Percentiles rank a stretch among this genome's conserved stretches.
phyloP scores from a whole-genome alignment of 148 eudicot species.

The Rhododendron griersonianum region DNA sequence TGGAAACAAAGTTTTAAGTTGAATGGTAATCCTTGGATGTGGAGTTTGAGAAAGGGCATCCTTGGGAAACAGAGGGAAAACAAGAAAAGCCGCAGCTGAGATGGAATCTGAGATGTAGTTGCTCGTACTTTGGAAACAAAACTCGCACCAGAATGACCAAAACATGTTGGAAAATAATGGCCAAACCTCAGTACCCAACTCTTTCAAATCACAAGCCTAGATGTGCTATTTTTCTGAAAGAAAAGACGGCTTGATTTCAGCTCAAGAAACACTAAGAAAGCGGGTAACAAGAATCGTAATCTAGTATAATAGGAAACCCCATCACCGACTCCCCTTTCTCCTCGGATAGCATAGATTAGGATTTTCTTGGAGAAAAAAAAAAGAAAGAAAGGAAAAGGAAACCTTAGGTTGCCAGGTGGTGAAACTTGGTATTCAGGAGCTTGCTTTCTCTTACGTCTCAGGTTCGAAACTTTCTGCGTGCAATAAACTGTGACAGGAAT shows the following conservation, averaged over 20 bases:
- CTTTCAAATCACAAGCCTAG: background rate
- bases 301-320: background rate
- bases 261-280: background rate
- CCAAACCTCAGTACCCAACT: background rate
- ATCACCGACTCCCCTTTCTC: background rate
- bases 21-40: background rate
- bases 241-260: background rate
- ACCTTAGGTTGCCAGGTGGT: background rate
- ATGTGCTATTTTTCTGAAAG: slow-evolving; percentile 3
- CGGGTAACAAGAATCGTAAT: background rate
- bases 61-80: background rate
- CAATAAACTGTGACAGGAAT: background rate
- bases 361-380: background rate
- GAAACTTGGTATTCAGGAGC: background rate
- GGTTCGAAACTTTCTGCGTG: background rate
- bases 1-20: background rate
- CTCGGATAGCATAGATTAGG: background rate
- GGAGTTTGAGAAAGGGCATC: too few relatives aligned
- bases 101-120: background rate
- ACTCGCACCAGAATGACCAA: background rate
- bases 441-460: background rate
- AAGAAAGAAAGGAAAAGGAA: background rate
- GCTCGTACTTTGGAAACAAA: background rate
- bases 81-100: background rate
- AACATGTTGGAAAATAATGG: too few relatives aligned